Evolutionary conservation across 2,329 filamentous ascomycete species (phyloP).

Genomic region (Zalaria sp.): DNA sequence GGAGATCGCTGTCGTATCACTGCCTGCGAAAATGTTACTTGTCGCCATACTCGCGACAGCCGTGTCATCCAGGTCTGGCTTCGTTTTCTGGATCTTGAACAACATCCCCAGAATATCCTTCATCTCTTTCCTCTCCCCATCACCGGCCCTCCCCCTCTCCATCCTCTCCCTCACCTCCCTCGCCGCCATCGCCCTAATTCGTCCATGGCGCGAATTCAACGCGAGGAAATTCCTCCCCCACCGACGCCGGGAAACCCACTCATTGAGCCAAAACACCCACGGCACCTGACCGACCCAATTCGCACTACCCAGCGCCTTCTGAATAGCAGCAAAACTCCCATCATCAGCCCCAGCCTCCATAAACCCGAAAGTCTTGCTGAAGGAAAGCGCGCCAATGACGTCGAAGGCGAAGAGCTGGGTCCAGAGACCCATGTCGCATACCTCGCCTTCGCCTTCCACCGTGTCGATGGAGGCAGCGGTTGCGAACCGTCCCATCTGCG

Average conservation of each 20-base stretch:
- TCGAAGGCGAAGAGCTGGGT: constrained; percentile 28
- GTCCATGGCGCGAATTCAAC: constrained; percentile 19
- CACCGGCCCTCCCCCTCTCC: constrained; percentile 11
- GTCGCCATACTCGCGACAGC: constrained; percentile 23
- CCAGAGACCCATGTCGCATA: constrained; percentile 23
- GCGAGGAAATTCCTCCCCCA: constrained; percentile 16
- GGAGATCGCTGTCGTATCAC: constrained; percentile 29
- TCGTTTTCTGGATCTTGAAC: constrained; percentile 20
- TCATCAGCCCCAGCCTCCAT: constrained; percentile 20
- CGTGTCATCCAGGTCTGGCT: constrained; percentile 22
- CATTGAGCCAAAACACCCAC: constrained; percentile 17
- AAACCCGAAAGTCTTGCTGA: constrained; percentile 23
- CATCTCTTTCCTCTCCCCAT: constrained; percentile 6
- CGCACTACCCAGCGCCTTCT: constrained; percentile 17
- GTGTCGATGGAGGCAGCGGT: no score
- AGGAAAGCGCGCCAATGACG: constrained; percentile 28
- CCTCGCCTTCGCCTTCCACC: constrained; percentile 9
- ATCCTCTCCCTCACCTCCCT: constrained; percentile 15
- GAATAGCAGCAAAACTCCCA: constrained; percentile 20
- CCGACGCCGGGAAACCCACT: constrained; percentile 22
- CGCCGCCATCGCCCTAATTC: constrained; percentile 18
- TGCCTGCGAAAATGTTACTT: constrained; percentile 26
- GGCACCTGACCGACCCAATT: constrained; percentile 26
- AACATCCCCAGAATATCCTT: constrained; percentile 25
- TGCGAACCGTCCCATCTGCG: constrained; percentile 11